These are phyloP conservation scores for Phialophora tarda DNA, from an alignment of 2,329 filamentous ascomycete genomes.

Conservation along the genomic window DNA sequence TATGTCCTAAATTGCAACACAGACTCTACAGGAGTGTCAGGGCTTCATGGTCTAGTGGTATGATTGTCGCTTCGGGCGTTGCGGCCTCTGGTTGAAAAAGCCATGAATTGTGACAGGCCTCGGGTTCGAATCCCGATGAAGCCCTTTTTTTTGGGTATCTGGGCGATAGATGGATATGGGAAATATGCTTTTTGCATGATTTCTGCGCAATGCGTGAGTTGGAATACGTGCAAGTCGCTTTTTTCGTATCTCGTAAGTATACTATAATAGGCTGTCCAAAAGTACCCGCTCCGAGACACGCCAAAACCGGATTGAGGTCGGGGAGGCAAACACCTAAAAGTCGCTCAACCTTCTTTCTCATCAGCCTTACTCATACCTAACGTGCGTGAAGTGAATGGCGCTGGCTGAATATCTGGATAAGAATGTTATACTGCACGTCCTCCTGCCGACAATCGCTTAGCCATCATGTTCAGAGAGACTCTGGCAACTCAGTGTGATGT, in stretches of 20 bases:
- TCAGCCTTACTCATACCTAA: constrained; percentile 16
- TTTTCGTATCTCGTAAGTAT: constrained; percentile 7
- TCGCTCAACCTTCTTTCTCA: constrained; percentile 10
- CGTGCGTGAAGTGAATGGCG: not conserved
- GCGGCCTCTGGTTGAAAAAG: constrained; percentile 40
- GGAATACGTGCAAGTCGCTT: not conserved
- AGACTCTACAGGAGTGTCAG: too few species aligned
- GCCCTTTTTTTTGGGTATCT: constrained; percentile 36
- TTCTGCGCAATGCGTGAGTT: not conserved
- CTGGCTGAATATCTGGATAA: not conserved
- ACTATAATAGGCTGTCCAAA: too few species aligned
- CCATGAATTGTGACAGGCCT: constrained; percentile 46
- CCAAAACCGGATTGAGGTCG: not conserved
- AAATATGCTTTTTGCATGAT: not conserved
- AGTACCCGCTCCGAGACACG: constrained; percentile 1
- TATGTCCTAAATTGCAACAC: too few species aligned
- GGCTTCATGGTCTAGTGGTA: constrained; percentile 40
- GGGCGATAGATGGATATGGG: not conserved
- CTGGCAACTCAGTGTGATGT: constrained; percentile 29
- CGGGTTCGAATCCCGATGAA: constrained; percentile 49
- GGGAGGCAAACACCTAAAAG: not conserved
- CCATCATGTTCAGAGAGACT: constrained; percentile 33
- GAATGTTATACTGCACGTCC: constrained; percentile 1
- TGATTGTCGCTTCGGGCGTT: constrained; percentile 49
- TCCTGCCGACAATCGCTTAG: constrained; percentile 15